Base-by-base conservation (phyloP, 176 grass and related monocot genomes). In the Juncus inflexus region DNA sequence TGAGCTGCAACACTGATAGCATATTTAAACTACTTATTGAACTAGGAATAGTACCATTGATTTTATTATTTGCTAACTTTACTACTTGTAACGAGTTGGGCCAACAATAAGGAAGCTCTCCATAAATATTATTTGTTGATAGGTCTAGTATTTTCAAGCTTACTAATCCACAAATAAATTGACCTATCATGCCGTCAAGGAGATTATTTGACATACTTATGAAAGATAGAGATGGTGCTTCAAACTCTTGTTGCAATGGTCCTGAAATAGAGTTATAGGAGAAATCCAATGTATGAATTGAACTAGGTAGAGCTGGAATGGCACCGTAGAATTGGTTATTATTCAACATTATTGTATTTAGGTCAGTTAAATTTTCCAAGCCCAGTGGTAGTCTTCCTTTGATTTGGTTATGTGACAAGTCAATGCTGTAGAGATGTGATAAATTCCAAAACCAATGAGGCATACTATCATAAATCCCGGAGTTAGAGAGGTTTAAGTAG, bases 371-470 rank as follows among this genome's bases (percentile, higher is more conserved):
- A n/a, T n/a, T n/a, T n/a, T n/a, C n/a, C n/a, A n/a, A n/a, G n/a
- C n/a, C n/a, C n/a, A n/a, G n/a, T n/a, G n/a, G n/a, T n/a, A n/a
- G n/a, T 15, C 11, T 15, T 0, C 78, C 62, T 0, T 14, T 36
- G 43, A 76, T 76, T 9, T 81, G 42, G 61, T 81, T 81, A 10
- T 55, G 0, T 5, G 28, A 4, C 50, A 81, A 28, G 74, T 68
- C 35, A 1, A 9, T 28, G 19, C 1, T 1, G 0, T 0, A 28
- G 1, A 28, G 19, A 28, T 0, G 1, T 28, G 19, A 28, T 68
- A 15, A 35, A 50, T 56, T 77, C 38, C 55, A 37, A 69, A 66
- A 49, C 64, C 66, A 74, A 36, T 50, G 45, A 77, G 73, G 72
- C 62, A 81, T 12, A 40, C 1, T 16, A 58, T 57, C n/a, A 81